These are phyloP conservation scores for Mortierella sp. DNA, from an alignment of 371 early-diverging fungal genomes.

Conservation along the genomic window DNA sequence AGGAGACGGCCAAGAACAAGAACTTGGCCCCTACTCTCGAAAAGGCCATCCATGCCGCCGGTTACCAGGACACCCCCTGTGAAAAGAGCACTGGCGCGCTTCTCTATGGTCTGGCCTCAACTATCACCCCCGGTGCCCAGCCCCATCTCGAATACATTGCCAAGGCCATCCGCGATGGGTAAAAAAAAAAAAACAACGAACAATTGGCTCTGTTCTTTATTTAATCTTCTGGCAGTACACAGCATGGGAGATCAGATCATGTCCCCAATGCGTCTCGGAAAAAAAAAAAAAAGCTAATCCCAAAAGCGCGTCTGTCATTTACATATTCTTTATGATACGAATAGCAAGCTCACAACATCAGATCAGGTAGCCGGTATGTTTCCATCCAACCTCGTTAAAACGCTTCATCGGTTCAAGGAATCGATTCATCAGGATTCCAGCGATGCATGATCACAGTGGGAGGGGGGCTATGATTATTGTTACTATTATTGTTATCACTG, in stretches of 20 bases:
- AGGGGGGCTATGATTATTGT: not conserved
- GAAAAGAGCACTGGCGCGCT: slow-evolving; percentile 80
- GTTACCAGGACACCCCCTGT: slow-evolving; percentile 62
- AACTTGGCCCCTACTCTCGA: slow-evolving; percentile 87
- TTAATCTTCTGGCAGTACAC: not conserved
- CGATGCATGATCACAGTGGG: no score
- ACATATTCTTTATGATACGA: not conserved
- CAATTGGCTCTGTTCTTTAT: slow-evolving; percentile 5
- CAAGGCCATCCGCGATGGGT: slow-evolving; percentile 70
- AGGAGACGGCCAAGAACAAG: slow-evolving; percentile 94
- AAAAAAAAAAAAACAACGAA: slow-evolving; percentile 3
- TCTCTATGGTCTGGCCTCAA: slow-evolving; percentile 89
- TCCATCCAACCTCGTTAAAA: no score
- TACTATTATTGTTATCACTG: not conserved
- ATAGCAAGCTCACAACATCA: slow-evolving; percentile 70
- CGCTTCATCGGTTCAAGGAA: no score
- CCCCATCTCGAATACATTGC: slow-evolving; percentile 83
- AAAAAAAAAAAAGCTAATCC: no score
- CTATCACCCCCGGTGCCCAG: slow-evolving; percentile 79
- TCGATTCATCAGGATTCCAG: no score
- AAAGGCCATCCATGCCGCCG: slow-evolving; percentile 70
- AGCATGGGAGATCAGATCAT: no score
- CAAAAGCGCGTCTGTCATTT: not conserved
- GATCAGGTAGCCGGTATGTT: slow-evolving; percentile 91
- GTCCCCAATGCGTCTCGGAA: no score